Percentiles rank a stretch among this genome's conserved stretches.
Conservation (phyloP, 1,284 basidiomycete genomes). For the Coniferiporia weirii region DNA sequence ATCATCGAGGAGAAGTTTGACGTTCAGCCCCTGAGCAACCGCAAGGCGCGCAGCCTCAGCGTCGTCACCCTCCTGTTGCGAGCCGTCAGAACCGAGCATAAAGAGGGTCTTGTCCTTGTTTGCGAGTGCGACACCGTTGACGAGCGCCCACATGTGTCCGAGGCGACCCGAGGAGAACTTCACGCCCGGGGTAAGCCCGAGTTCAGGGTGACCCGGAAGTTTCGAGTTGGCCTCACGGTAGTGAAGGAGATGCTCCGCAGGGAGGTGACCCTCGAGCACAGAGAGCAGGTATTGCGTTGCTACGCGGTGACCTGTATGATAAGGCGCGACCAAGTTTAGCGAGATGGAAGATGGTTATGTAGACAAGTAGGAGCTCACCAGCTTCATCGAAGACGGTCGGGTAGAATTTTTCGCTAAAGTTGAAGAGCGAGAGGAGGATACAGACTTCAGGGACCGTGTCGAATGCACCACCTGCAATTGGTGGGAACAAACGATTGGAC, state of each 20-base stretch:
- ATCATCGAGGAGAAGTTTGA: slow-evolving; percentile 82
- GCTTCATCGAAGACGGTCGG: slow-evolving; percentile 75
- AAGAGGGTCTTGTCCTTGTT: slow-evolving; percentile 73
- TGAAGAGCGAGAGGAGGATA: slow-evolving; percentile 67
- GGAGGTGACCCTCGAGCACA: slow-evolving; percentile 66
- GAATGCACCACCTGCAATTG: slow-evolving; percentile 62
- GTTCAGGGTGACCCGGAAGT: slow-evolving; percentile 81
- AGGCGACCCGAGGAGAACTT: slow-evolving; percentile 85
- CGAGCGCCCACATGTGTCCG: slow-evolving; percentile 78
- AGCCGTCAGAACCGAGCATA: slow-evolving; percentile 81
- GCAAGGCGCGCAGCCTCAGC: slow-evolving; percentile 83
- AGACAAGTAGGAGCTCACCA: slow-evolving; percentile 37
- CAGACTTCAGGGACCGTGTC: slow-evolving; percentile 82
- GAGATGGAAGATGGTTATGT: background rate
- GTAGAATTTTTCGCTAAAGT: slow-evolving; percentile 54
- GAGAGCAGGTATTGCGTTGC: slow-evolving; percentile 81
- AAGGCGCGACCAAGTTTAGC: background rate
- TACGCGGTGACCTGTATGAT: slow-evolving; percentile 68
- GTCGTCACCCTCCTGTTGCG: slow-evolving; percentile 85
- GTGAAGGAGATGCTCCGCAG: slow-evolving; percentile 70
- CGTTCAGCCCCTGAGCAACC: slow-evolving; percentile 73
- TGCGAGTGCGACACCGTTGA: slow-evolving; percentile 78
- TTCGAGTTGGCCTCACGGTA: slow-evolving; percentile 82
- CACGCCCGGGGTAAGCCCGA: slow-evolving; percentile 79
- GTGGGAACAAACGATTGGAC: background rate